These are phyloP conservation scores for Aureobasidium lini DNA, from an alignment of 2,329 filamentous ascomycete species.

Conservation along the genomic window DNA sequence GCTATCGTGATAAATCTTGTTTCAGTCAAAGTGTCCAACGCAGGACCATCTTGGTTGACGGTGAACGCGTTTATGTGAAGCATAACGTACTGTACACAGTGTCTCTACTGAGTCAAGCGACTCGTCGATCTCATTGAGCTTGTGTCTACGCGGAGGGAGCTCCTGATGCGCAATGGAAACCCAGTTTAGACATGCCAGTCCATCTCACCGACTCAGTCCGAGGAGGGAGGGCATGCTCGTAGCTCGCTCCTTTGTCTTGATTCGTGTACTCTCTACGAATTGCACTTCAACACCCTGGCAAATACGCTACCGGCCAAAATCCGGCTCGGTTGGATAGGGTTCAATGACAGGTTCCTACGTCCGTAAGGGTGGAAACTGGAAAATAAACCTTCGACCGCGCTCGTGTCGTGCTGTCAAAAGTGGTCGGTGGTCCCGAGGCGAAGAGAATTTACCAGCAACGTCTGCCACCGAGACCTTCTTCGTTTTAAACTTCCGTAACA, in stretches of 20 bases:
- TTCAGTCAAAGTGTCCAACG: not conserved
- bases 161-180: not conserved
- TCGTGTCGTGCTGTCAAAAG: slow-evolving; percentile 9
- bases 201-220: not conserved
- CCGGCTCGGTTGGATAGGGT: not conserved
- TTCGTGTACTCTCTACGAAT: not conserved
- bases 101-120: not conserved
- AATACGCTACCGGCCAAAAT: not conserved
- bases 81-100: not conserved
- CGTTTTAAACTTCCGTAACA: slow-evolving; percentile 9
- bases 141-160: not conserved
- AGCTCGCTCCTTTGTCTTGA: not conserved
- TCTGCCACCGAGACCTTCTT: slow-evolving; percentile 6
- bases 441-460: slow-evolving; percentile 1
- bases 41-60: not conserved
- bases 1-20: not conserved
- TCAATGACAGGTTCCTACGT: slow-evolving; percentile 10
- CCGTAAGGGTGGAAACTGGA: not conserved
- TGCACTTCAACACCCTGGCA: not conserved
- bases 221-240: not conserved
- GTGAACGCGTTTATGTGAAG: slow-evolving; percentile 4
- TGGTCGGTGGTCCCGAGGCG: not conserved
- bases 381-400: not conserved
- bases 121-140: not conserved
- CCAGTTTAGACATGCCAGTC: not conserved